Base-by-base conservation (phyloP, 441 rosid species). In the Eruca vesicaria region DNA sequence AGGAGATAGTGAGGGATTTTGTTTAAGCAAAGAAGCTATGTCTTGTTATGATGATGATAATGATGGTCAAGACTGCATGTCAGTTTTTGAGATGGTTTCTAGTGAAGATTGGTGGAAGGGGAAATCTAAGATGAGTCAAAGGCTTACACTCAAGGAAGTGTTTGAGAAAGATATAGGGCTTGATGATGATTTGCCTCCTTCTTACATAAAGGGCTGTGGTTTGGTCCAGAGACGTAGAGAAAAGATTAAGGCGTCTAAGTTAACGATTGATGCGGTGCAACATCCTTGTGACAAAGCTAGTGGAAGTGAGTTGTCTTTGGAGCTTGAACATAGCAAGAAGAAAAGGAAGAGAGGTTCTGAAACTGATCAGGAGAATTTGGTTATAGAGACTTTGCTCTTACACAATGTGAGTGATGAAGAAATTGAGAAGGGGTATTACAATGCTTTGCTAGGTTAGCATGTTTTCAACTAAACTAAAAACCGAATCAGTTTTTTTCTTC, bases 381-480 rank as follows among this genome's bases (percentile, higher is more conserved):
- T 96, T 28, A 90, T 96, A 20, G 97, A 96, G 80, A 85, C 91
- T 56, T 88, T 93, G 20, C 86, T 91, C 36, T 84, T 93, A 35
- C 91, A 89, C 78, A 80, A 63, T 71, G 98, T 90, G 75, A 84
- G 87, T 4, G 96, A 88, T 33, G 89, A 86, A 80, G 97, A 96
- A 79, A 90, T 96, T n/a, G 94, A 89, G 85, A 89, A 82, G 73
- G 99, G 97, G 3, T 83, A 90, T 60, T 96, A 90, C 79, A 92
- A 82, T 65, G 75, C 88, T 32, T 81, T 96, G 86, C 23, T 91
- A 76, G 94, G 62, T 53, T 81, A 90, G 76, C 81, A 90, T 79
- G 97, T 93, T 65, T 93, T 88, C 82, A 86, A 83, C 78, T 84
- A 69, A 80, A 45, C 29, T 52, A 64, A 48, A 43, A 50, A 15